Evolutionary conservation across 2,329 filamentous ascomycete species (phyloP).

Genomic region (Venturiaceae sp.): DNA sequence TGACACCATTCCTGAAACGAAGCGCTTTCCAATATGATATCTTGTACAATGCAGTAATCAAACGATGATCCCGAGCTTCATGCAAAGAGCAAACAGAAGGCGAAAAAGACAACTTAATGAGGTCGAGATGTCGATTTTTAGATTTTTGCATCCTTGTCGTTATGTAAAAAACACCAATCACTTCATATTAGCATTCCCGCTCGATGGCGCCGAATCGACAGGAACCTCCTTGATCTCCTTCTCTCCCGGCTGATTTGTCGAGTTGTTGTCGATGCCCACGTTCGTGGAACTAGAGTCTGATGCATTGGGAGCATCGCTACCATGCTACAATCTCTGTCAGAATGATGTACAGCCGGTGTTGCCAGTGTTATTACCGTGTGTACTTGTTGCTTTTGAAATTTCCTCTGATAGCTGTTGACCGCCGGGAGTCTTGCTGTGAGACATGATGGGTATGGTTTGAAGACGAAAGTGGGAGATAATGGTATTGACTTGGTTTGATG

Average conservation of each 20-base stretch:
- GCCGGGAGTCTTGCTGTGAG: constrained; percentile 18
- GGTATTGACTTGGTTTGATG: background rate
- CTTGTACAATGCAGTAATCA: no score
- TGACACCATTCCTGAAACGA: no score
- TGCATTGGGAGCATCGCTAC: constrained; percentile 22
- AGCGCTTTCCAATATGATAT: no score
- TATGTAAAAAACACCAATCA: no score
- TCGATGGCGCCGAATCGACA: background rate
- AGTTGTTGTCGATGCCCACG: constrained; percentile 18
- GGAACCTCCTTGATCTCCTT: constrained; percentile 14
- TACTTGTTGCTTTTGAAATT: constrained; percentile 24
- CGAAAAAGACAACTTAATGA: no score
- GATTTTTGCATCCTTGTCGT: no score
- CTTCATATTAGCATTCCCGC: background rate
- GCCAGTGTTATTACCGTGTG: constrained; percentile 17
- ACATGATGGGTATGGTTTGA: constrained; percentile 6
- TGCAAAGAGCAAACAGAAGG: no score
- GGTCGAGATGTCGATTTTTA: no score
- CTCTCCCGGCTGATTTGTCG: constrained; percentile 22
- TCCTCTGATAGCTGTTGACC: constrained; percentile 19
- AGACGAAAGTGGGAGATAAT: background rate
- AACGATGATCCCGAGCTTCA: no score
- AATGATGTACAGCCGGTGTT: no score
- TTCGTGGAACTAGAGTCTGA: constrained; percentile 23
- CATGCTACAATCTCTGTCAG: no score